Evolutionary conservation across 495 filamentous ascomycete species (phyloP).

Genomic region (Cetradonia linearis): DNA sequence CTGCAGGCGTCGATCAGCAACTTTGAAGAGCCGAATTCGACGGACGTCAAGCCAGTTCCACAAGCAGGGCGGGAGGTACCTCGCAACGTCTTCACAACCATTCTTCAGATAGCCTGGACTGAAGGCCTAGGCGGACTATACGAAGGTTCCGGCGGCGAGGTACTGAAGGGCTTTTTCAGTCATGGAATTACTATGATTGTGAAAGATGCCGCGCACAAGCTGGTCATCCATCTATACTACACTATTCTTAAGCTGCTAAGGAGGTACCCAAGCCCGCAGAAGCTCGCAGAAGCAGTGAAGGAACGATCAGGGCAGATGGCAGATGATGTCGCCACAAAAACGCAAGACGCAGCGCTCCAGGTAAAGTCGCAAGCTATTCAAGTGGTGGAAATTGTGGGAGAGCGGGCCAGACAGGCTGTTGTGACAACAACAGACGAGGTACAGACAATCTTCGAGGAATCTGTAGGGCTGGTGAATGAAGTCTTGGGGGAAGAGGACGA

Average conservation of each 20-base stretch:
- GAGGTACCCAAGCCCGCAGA: constrained; percentile 38
- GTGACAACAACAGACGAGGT: neutral
- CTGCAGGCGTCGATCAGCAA: constrained; percentile 43
- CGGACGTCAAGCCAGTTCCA: constrained; percentile 15
- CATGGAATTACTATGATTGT: constrained; percentile 86
- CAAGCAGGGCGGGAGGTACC: constrained; percentile 10
- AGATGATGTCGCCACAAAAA: neutral
- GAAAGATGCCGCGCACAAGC: constrained; percentile 70
- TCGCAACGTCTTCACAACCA: constrained; percentile 51
- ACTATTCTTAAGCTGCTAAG: constrained; percentile 27
- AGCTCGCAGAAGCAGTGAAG: constrained; percentile 31
- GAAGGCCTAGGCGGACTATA: constrained; percentile 68
- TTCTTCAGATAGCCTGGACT: constrained; percentile 49
- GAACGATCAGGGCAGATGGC: constrained; percentile 27
- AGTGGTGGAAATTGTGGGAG: neutral
- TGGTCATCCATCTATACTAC: constrained; percentile 62
- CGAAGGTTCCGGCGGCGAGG: constrained; percentile 63
- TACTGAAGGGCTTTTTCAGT: constrained; percentile 75
- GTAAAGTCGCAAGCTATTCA: neutral
- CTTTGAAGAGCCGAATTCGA: constrained; percentile 10
- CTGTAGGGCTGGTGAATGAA: neutral
- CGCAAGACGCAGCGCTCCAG: neutral
- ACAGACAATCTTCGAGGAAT: neutral
- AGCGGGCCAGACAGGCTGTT: neutral
- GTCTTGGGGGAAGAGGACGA: neutral